Percentiles rank a stretch among this genome's conserved stretches.
phyloP scores from a whole-genome alignment of 345 rosid species.

The Gossypium mustelinum region DNA sequence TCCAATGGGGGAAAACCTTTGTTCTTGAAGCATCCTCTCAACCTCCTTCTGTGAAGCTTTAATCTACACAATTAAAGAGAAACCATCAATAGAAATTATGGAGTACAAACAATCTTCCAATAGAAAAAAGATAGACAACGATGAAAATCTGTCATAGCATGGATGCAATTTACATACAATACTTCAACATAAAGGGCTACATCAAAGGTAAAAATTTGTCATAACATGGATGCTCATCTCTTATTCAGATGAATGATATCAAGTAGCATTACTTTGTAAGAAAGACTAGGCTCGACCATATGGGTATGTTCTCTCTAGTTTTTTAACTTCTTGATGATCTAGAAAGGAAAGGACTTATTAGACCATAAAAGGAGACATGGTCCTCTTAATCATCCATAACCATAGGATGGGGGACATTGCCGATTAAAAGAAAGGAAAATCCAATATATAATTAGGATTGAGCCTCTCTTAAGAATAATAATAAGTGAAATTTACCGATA shows the following conservation, averaged over 20 bases:
- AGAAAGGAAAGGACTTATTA: neutral
- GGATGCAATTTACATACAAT: neutral
- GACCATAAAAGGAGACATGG: neutral
- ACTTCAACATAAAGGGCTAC: neutral
- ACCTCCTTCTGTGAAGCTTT: slow-evolving; percentile 70
- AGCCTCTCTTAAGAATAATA: too few species aligned
- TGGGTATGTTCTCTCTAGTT: neutral
- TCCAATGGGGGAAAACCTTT: slow-evolving; percentile 42
- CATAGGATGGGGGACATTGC: neutral
- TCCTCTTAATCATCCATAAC: neutral
- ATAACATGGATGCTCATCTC: neutral
- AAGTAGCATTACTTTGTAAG: neutral
- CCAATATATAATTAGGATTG: too few species aligned
- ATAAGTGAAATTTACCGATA: too few species aligned
- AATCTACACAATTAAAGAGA: slow-evolving; percentile 39
- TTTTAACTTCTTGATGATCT: neutral
- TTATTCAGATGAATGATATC: neutral
- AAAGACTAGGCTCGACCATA: slow-evolving; percentile 1
- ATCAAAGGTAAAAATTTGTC: neutral
- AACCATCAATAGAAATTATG: neutral
- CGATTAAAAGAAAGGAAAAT: neutral
- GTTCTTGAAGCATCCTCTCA: slow-evolving; percentile 70
- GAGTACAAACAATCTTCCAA: neutral
- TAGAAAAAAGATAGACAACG: neutral
- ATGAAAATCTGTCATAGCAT: neutral